Conservation (phyloP, 306 rosid species). For the Crataegus laevigata region DNA sequence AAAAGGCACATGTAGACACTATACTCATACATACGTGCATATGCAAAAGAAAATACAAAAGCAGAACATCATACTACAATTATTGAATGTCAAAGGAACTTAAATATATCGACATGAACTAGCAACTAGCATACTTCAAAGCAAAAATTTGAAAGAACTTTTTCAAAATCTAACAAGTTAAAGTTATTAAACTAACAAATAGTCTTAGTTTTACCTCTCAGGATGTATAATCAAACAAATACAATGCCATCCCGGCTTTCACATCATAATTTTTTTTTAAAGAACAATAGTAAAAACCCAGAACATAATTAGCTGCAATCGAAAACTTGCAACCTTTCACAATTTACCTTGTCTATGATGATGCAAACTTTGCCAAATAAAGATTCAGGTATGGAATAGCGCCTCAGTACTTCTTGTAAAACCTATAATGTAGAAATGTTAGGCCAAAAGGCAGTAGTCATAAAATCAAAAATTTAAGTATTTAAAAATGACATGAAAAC, state of each 20-base stretch:
- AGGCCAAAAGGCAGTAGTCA: neutral
- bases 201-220: neutral
- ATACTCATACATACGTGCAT: too few relatives aligned
- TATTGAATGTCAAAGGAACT: too few relatives aligned
- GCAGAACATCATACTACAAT: neutral
- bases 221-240: neutral
- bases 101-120: too few relatives aligned
- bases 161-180: neutral
- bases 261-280: neutral
- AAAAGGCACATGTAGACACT: neutral
- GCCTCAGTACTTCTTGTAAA: conserved; percentile 73
- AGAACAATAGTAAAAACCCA: neutral
- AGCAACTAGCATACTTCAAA: neutral
- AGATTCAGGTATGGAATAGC: conserved; percentile 57
- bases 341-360: conserved; percentile 90
- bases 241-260: neutral
- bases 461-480: neutral
- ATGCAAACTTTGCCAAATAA: conserved; percentile 88
- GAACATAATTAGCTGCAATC: neutral
- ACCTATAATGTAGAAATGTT: conserved; percentile 41
- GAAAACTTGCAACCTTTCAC: conserved; percentile 10
- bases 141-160: neutral
- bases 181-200: neutral
- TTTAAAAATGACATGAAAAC: neutral
- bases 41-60: neutral